A percentile compares a stretch with the other conserved stretches of the same genome.
Evolutionary conservation across 2,329 filamentous ascomycete species (phyloP).

Genomic region (Monilinia vaccinii-corymbosi): DNA sequence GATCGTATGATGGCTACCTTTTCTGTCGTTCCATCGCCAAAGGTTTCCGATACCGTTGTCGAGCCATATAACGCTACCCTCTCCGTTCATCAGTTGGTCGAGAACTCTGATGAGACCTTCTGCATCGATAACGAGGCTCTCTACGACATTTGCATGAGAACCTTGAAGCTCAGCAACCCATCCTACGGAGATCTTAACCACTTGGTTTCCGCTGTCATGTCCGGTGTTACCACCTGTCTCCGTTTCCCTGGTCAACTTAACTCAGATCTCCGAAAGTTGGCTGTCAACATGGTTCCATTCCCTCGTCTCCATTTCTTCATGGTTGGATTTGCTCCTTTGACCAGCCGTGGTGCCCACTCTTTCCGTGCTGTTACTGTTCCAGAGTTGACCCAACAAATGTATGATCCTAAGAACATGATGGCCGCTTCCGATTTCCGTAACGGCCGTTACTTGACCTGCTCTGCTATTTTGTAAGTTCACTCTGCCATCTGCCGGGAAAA

Average conservation of each 20-base stretch:
- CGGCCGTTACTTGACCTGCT: slow-evolving; percentile 98
- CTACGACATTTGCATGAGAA: slow-evolving; percentile 99
- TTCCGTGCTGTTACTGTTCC: slow-evolving; percentile 98
- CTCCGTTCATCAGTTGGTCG: slow-evolving; percentile 96
- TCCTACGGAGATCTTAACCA: slow-evolving; percentile 99
- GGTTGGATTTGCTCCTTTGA: slow-evolving; percentile 98
- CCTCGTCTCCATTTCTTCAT: slow-evolving; percentile 99
- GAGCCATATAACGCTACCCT: slow-evolving; percentile 99
- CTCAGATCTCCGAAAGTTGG: slow-evolving; percentile 98
- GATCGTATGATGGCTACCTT: slow-evolving; percentile 99
- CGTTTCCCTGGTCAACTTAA: slow-evolving; percentile 99
- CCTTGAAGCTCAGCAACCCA: slow-evolving; percentile 95
- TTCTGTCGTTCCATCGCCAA: slow-evolving; percentile 96
- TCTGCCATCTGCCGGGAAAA: no score
- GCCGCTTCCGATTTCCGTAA: slow-evolving; percentile 99
- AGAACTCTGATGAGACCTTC: slow-evolving; percentile 99
- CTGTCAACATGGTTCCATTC: slow-evolving; percentile 99
- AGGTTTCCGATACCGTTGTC: slow-evolving; percentile 99
- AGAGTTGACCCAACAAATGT: slow-evolving; percentile 99
- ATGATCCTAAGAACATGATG: slow-evolving; percentile 99
- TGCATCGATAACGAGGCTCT: slow-evolving; percentile 99
- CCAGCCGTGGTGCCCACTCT: slow-evolving; percentile 80
- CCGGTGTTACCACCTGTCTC: slow-evolving; percentile 94
- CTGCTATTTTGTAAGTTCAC: slow-evolving; percentile 72
- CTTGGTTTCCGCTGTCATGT: slow-evolving; percentile 99